phyloP scores from a whole-genome alignment of 192 early-diverging fungal genomes.

The Rhizophagus sp. region DNA sequence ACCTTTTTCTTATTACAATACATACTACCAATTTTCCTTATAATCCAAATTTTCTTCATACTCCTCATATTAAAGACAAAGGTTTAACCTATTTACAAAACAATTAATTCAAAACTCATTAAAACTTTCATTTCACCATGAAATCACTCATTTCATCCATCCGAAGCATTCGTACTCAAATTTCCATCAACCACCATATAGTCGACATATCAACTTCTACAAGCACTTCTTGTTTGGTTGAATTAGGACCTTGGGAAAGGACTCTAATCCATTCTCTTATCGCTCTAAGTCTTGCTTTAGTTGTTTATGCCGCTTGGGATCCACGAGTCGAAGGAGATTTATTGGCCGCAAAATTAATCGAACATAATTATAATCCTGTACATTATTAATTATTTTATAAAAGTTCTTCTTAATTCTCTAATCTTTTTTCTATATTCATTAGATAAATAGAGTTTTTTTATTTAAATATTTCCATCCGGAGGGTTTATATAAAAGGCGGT shows the following conservation, averaged over 20 bases:
- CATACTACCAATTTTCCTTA: too few relatives aligned
- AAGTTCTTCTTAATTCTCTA: not conserved
- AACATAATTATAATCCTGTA: conserved; percentile 2
- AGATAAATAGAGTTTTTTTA: not conserved
- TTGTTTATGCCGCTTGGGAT: not conserved
- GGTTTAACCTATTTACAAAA: too few relatives aligned
- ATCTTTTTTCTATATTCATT: not conserved
- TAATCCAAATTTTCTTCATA: too few relatives aligned
- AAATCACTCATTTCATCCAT: not conserved
- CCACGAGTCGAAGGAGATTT: not conserved
- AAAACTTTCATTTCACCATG: not conserved
- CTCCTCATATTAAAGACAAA: too few relatives aligned
- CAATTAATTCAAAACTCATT: not conserved
- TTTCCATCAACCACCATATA: not conserved
- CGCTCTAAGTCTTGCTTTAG: conserved; percentile 6
- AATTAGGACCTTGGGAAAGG: not conserved
- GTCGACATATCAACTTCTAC: not conserved
- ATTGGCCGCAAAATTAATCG: not conserved
- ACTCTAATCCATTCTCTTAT: not conserved
- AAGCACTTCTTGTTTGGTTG: not conserved
- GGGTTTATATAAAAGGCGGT: not conserved
- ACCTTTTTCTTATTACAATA: too few relatives aligned
- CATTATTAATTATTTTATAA: not conserved
- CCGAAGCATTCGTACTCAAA: not conserved
- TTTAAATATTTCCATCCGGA: not conserved